Evolutionary conservation across 2,329 filamentous ascomycete genomes (phyloP).

Genomic region (Exophiala sp.): DNA sequence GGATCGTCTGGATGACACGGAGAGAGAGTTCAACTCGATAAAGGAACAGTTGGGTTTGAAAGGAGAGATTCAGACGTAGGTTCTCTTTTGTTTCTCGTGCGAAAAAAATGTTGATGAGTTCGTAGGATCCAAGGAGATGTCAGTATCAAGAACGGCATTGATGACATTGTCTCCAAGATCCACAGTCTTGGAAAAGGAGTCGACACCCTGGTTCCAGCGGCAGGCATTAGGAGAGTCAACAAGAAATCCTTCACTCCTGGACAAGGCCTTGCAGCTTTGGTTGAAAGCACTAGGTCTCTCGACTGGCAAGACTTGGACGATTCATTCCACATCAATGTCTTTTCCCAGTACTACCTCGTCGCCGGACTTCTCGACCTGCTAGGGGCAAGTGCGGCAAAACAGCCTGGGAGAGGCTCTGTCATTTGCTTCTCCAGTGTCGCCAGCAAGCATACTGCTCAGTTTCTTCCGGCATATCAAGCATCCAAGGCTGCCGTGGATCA

Average conservation of each 20-base stretch:
- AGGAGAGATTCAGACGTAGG: background rate
- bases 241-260: constrained; percentile 3
- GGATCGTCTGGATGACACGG: background rate
- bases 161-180: background rate
- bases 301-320: background rate
- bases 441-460: constrained; percentile 25
- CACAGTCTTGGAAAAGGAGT: background rate
- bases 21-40: background rate
- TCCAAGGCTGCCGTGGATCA: constrained; percentile 14
- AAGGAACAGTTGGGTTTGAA: background rate
- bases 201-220: background rate
- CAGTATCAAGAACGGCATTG: background rate
- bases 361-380: constrained; percentile 22
- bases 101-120: background rate
- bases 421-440: constrained; percentile 27
- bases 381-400: constrained; percentile 21
- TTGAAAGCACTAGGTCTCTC: background rate
- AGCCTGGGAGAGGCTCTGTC: constrained; percentile 24
- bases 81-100: background rate
- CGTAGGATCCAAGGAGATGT: background rate
- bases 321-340: constrained; percentile 15
- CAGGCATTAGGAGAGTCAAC: background rate
- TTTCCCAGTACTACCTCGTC: constrained; percentile 25
- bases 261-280: background rate
- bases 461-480: constrained; percentile 21